Evolutionary conservation across 1,284 basidiomycete species (phyloP).

Genomic region (Sporisorium reilianum): DNA sequence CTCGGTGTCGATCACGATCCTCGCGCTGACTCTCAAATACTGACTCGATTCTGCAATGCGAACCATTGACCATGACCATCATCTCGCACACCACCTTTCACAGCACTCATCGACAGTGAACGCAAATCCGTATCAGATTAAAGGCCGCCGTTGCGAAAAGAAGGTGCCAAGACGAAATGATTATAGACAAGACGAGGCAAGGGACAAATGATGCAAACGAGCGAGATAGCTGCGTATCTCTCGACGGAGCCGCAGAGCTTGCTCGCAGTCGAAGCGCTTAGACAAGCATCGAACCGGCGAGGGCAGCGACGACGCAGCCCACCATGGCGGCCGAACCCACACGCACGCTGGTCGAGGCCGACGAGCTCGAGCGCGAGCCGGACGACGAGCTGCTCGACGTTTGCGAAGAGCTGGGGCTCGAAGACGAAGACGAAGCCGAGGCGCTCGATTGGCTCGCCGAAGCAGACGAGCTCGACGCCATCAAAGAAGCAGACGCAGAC

Average conservation of each 20-base stretch:
- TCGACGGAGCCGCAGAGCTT: no score
- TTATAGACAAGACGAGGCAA: constrained; percentile 6
- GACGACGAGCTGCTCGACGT: constrained; percentile 16
- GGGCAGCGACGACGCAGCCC: constrained; percentile 34
- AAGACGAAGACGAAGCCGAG: constrained; percentile 14
- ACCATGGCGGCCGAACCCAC: constrained; percentile 39
- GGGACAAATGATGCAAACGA: constrained; percentile 1
- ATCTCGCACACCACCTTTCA: no score
- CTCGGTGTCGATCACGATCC: not conserved
- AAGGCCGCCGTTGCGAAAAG: constrained; percentile 9
- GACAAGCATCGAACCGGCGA: constrained; percentile 33
- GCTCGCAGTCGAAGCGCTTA: constrained; percentile 1
- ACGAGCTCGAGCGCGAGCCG: constrained; percentile 27
- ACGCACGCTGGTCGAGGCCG: constrained; percentile 21
- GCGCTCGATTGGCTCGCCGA: constrained; percentile 16
- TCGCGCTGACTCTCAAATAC: not conserved
- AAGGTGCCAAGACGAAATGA: constrained; percentile 4
- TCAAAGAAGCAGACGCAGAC: constrained; percentile 5
- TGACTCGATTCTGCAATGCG: no score
- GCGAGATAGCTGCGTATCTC: not conserved
- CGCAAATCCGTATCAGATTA: constrained; percentile 13
- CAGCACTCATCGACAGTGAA: no score
- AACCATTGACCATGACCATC: no score
- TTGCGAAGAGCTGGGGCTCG: constrained; percentile 17
- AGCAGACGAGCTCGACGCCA: constrained; percentile 8